Evolutionary conservation across 2,329 filamentous ascomycete genomes (phyloP), one percentile per base, ranked within the genome.

Genomic region (Nannizziopsis barbatae): DNA sequence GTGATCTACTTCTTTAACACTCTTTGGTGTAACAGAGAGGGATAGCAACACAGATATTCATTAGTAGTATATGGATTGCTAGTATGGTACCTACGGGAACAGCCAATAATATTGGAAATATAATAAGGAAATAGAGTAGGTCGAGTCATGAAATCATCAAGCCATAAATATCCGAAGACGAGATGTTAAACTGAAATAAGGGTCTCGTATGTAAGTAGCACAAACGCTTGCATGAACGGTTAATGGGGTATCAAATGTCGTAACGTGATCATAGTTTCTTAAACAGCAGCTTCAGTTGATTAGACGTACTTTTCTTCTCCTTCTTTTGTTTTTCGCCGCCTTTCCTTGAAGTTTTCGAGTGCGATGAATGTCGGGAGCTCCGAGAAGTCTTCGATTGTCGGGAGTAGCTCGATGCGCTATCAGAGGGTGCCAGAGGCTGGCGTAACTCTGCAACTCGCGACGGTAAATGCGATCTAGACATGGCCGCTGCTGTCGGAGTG

Each of bases 401-500:
- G 6, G 51, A 38, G 44, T 42, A 51, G 5, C 33, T 39, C 6
- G 51, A 50, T n/a, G 17, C 41, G 5, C 36, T 42, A 22, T 51
- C 51, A 17, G 36, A 20, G 17, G 43, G 20, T 15, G 22, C 38
- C 11, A 32, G 17, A 8, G 39, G 43, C 20, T 47, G 48, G 42
- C 56, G 55, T 11, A 56, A 52, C 56, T 58, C 17, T 57, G 53
- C 14, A 62, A 62, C 8, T 57, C 66, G 17, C 64, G 61, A 39
- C 12, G 57, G 58, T 35, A 59, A 44, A 35, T 45, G 31, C 11
- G 71, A 64, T 7, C 70, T 66, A 10, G 70, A 72, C 61, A 73
- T 68, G 12, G 63, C 63, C 1, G 69, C 70, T 1, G 79, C 79
- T 2, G 68, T 70, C 0, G 76, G 77, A 2, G 79, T 82, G 60